Evolutionary conservation across 345 rosid genomes (phyloP), one percentile per base, ranked within the genome.

Genomic region (Ceriops tagal): DNA sequence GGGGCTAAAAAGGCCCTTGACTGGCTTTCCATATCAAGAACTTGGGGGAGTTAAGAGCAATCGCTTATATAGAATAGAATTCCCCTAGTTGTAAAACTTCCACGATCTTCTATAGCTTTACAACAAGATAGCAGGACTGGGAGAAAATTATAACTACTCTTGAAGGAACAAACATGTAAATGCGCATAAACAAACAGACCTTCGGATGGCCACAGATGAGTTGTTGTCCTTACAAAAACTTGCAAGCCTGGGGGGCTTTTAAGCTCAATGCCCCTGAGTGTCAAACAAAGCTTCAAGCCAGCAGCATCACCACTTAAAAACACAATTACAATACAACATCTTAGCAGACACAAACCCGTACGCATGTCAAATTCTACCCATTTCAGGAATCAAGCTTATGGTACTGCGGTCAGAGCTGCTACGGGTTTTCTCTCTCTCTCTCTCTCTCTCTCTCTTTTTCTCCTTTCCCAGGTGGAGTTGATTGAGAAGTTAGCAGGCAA

Each of bases 401-500:
- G 26, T 63, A 20, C 71, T 64, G 68, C 73, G 31, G 66, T 35
- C 22, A n/a, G 46, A 68, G 67, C 60, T 53, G 67, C 76, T n/a
- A 49, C 30, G 26, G 35, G 8, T 22, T 30, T 2, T 18, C 61
- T 49, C 35, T 6, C 15, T 39, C 9, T 34, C 0, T 34, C n/a
- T 18, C 61, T 49, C 35, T 6, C 15, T 39, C 9, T 34, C 0
- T 34, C n/a, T 8, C 3, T 13, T 43, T 13, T 13, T 11, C 2
- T 43, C 3, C 2, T 35, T 65, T 35, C 68, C 58, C 62, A n/a
- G n/a, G 22, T 27, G 64, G 5, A 5, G 32, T 68, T 39, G 51
- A 67, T 64, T 30, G 27, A 55, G 68, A 65, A 67, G 55, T 80
- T 79, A 88, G 88, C 88, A 87, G 58, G 87, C 77, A 68, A 87